phyloP scores from a whole-genome alignment of 2,329 filamentous ascomycete genomes.

The Dactylellina sp. region DNA sequence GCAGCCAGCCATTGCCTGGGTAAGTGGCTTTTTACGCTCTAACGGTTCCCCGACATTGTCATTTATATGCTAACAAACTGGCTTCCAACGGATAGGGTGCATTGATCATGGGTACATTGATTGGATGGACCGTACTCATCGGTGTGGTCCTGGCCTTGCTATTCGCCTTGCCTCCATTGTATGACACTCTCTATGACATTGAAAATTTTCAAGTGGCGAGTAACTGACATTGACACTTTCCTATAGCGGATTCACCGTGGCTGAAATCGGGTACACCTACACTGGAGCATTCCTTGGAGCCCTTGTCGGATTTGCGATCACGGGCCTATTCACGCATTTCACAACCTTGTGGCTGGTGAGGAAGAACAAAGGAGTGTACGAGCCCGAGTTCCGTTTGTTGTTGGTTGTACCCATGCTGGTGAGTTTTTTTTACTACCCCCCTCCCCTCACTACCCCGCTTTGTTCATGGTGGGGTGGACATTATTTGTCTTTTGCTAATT shows the following conservation, averaged over 20 bases:
- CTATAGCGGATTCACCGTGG: conserved; percentile 86
- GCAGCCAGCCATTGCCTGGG: conserved; percentile 88
- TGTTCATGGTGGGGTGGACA: neutral
- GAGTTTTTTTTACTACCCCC: conserved; percentile 73
- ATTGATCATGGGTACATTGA: conserved; percentile 74
- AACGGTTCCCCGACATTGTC: conserved; percentile 23
- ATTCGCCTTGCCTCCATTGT: conserved; percentile 52
- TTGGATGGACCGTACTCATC: conserved; percentile 96
- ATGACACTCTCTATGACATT: conserved; percentile 16
- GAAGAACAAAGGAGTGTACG: conserved; percentile 82
- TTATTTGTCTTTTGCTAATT: neutral
- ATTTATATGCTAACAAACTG: conserved; percentile 38
- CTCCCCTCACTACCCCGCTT: conserved; percentile 62
- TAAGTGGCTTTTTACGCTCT: conserved; percentile 64
- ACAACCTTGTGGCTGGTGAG: conserved; percentile 77
- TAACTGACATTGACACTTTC: conserved; percentile 64
- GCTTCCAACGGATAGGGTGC: conserved; percentile 60
- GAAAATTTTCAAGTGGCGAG: neutral
- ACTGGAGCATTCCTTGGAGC: conserved; percentile 87
- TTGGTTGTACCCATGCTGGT: conserved; percentile 85
- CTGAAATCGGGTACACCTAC: conserved; percentile 87
- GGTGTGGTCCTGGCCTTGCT: conserved; percentile 77
- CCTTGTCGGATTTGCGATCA: conserved; percentile 79
- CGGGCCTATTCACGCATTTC: conserved; percentile 79
- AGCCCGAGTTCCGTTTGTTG: conserved; percentile 85